phyloP scores from a whole-genome alignment of 1,284 basidiomycete species.

The Pisolithus thermaeus region DNA sequence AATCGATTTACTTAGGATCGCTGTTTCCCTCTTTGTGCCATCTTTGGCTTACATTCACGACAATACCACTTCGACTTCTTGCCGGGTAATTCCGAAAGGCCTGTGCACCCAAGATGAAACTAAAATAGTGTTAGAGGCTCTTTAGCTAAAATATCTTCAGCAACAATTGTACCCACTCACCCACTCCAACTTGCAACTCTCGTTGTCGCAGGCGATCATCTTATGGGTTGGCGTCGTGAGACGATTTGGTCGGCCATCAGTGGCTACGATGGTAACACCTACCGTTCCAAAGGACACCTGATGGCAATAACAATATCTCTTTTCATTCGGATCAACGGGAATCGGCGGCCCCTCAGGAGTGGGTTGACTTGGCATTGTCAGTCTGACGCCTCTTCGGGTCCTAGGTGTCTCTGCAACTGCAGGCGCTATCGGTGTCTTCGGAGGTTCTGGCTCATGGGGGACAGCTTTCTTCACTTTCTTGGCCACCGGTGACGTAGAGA shows the following conservation, averaged over 20 bases:
- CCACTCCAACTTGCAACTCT: slow-evolving; percentile 71
- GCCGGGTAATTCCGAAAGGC: slow-evolving; percentile 53
- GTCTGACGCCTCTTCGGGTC: slow-evolving; percentile 30
- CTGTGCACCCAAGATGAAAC: slow-evolving; percentile 75
- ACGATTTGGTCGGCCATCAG: not conserved
- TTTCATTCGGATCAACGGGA: slow-evolving; percentile 43
- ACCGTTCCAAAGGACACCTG: slow-evolving; percentile 73
- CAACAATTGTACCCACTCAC: slow-evolving; percentile 34
- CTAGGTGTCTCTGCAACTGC: slow-evolving; percentile 6
- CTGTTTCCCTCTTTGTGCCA: slow-evolving; percentile 24
- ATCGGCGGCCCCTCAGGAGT: slow-evolving; percentile 12
- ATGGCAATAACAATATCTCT: slow-evolving; percentile 72
- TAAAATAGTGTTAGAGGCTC: slow-evolving; percentile 20
- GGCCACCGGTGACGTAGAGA: slow-evolving; percentile 12
- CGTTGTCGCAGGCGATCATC: slow-evolving; percentile 83
- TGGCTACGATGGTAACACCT: slow-evolving; percentile 20
- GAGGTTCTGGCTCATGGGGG: slow-evolving; percentile 12
- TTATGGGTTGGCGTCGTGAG: slow-evolving; percentile 25
- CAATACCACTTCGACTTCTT: slow-evolving; percentile 69
- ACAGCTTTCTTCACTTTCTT: slow-evolving; percentile 18
- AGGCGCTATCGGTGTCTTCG: slow-evolving; percentile 10
- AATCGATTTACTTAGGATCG: slow-evolving; percentile 11
- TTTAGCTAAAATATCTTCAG: not conserved
- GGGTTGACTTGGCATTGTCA: slow-evolving; percentile 35
- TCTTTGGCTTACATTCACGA: slow-evolving; percentile 44